Percentiles rank a stretch among this genome's conserved stretches.
Conservation (phyloP, 2,329 filamentous ascomycete genomes). For the Colletotrichum trifolii region DNA sequence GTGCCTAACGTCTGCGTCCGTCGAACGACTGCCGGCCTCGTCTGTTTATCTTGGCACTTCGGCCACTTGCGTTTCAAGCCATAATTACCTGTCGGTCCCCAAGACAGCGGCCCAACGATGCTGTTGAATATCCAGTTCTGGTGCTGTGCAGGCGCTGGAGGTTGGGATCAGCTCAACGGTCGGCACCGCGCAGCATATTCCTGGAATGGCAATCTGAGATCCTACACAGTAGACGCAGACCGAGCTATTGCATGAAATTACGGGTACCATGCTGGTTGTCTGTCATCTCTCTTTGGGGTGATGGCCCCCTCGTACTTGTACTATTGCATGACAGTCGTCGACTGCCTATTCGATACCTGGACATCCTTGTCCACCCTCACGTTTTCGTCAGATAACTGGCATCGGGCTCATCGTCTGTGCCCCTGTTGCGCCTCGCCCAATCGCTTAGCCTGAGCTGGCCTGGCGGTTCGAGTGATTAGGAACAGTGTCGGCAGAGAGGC, state of each 20-base stretch:
- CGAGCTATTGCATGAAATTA: too few relatives aligned
- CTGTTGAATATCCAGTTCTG: background rate
- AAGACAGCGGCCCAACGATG: background rate
- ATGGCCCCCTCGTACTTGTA: too few relatives aligned
- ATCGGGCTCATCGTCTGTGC: slow-evolving; percentile 7
- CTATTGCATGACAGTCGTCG: background rate
- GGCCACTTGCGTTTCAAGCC: background rate
- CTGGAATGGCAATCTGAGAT: background rate
- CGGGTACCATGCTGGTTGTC: too few relatives aligned
- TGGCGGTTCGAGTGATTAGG: slow-evolving; percentile 10
- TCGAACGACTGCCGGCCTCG: background rate
- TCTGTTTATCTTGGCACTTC: background rate
- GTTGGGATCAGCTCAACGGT: background rate
- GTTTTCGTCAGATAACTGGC: slow-evolving; percentile 32
- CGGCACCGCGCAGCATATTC: background rate
- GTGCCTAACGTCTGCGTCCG: background rate
- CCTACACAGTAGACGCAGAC: too few relatives aligned
- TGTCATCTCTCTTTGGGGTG: too few relatives aligned
- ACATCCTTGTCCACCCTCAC: slow-evolving; percentile 4
- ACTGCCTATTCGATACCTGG: slow-evolving; percentile 2
- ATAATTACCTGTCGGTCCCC: background rate
- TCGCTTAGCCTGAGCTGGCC: slow-evolving; percentile 13
- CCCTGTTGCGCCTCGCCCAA: slow-evolving; percentile 4
- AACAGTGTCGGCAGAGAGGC: slow-evolving; percentile 29
- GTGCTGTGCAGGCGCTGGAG: slow-evolving; percentile 4